Base-by-base conservation (phyloP, 371 early-diverging fungal genomes). In the Vairimorpha necatrix region DNA sequence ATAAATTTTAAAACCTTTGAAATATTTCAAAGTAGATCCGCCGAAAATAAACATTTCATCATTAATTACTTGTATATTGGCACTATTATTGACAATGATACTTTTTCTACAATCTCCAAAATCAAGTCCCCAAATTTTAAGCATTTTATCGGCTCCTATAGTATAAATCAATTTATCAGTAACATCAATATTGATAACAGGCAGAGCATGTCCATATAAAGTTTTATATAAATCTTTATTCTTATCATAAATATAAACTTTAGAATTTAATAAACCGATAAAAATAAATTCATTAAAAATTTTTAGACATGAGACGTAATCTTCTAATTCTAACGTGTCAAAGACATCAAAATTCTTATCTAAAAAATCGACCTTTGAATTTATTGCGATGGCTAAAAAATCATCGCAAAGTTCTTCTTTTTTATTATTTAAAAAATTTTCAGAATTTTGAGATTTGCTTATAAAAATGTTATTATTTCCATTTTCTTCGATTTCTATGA, bases 21-120 rank as follows among this genome's bases (percentile, higher is more conserved):
- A 79, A 61, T 82, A 82, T 32, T 62, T 56, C 20, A 82, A 38
- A 34, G 33, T 36, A n/a, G 46, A 54, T 54, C 30, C 32, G 22
- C 54, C n/a, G 36, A 69, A 71, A n/a, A 76, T 34, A 67, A 75
- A 82, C 24, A 74, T 14, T 18, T 46, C 20, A 24, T 75, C 48
- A 36, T 26, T 56, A 24, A 79, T 9, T 34, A 63, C 67, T 62
- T 61, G 48, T 39, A 65, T 24, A 63, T 69, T 76, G 22, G 16
- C 53, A 14, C 76, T 54, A 67, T 81, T 75, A 22, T 68, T 77
- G 14, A 72, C 71, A 46, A 78, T 72, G 11, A 83, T 67, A 14
- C 77, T 82, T 58, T 85, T 85, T 36, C 81, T 78, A 71, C 85
- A 85, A 30, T 85, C 85, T 61, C 85, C 85, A 71, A 82, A 84